These are phyloP conservation scores for Condylostoma magnum DNA, from an alignment of 169 alveolate genomes.

Conservation along the genomic window DNA sequence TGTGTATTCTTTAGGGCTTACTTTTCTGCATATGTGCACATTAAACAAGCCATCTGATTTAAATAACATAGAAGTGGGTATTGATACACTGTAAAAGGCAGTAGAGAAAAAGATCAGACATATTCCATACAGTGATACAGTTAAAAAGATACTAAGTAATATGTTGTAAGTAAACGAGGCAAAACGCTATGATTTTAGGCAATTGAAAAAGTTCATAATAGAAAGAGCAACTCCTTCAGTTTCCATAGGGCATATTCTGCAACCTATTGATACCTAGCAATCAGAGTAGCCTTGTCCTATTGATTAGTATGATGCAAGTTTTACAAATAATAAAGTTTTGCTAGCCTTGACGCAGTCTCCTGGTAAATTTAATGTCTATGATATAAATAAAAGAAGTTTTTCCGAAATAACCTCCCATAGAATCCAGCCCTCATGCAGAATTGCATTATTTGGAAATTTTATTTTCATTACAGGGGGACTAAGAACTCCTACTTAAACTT, in stretches of 20 bases:
- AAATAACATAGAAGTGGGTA: neutral
- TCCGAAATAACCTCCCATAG: neutral
- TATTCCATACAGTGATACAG: neutral
- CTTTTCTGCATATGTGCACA: slow-evolving; percentile 29
- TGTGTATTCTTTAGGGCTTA: slow-evolving; percentile 44
- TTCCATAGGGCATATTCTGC: too few relatives aligned
- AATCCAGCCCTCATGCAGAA: slow-evolving; percentile 21
- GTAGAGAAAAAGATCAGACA: neutral
- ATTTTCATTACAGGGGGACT: slow-evolving; percentile 16
- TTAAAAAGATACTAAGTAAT: neutral
- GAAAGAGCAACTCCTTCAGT: too few relatives aligned
- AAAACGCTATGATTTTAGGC: slow-evolving; percentile 5
- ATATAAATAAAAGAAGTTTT: neutral
- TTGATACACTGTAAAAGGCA: neutral
- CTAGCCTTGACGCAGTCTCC: slow-evolving; percentile 1
- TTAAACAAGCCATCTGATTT: slow-evolving; percentile 21
- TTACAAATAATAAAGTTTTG: too few relatives aligned
- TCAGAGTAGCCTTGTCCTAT: too few relatives aligned
- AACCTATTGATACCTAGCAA: too few relatives aligned
- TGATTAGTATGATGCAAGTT: too few relatives aligned
- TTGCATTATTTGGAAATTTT: neutral
- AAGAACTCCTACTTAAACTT: neutral
- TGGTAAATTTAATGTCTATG: slow-evolving; percentile 15
- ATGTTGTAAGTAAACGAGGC: slow-evolving; percentile 17
- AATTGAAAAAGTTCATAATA: neutral